Base-by-base conservation (phyloP, 2,329 filamentous ascomycete species). In the Trichoderma cornu-damae region DNA sequence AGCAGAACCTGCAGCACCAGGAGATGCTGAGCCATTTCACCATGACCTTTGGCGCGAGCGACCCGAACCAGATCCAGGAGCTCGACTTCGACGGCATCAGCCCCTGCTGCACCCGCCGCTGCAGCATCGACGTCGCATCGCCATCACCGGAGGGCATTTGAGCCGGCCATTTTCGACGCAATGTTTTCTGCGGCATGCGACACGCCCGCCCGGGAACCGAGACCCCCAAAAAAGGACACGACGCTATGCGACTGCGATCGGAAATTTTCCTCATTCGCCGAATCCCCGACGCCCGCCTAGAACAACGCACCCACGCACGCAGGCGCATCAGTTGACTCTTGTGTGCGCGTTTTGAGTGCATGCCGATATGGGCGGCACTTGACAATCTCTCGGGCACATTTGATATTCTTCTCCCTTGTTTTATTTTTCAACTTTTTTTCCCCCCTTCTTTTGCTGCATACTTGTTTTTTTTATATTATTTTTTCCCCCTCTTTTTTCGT, bases 1-100 rank as follows among this genome's bases (percentile, higher is more conserved):
- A 72, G 57, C 70, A 74, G 52, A 78, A 79, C 65, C 68, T 78
- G 16, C 69, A 70, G 55, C 74, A 79, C 63, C 77, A 78, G 64
- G 73, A 78, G 67, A 70, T 76, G 66, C 69, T 80, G 35, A 70
- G 70, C 58, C 67, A 72, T 57, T 79, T 77, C 68, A 74, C 70
- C 57, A 73, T 77, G 65, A 74, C 71, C 9, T 79, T 79, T 61
- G 77, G 77, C 37, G 67, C 72, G 30, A 68, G 66, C 62, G 69
- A 62, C 61, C 67, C 43, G 49, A 65, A 35, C 32, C 71, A 73
- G 61, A 61, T 73, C 18, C 67, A 72, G 55, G 64, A 62, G 4
- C 61, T 67, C 24, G 70, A 67, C 61, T 72, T 71, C 57, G 58
- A 65, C 14, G 73, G 71, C 51, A 66, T 79, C 63, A 78, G 76